Base-by-base conservation (phyloP, 164 flowering plant species). In the Dillenia turbinata region DNA sequence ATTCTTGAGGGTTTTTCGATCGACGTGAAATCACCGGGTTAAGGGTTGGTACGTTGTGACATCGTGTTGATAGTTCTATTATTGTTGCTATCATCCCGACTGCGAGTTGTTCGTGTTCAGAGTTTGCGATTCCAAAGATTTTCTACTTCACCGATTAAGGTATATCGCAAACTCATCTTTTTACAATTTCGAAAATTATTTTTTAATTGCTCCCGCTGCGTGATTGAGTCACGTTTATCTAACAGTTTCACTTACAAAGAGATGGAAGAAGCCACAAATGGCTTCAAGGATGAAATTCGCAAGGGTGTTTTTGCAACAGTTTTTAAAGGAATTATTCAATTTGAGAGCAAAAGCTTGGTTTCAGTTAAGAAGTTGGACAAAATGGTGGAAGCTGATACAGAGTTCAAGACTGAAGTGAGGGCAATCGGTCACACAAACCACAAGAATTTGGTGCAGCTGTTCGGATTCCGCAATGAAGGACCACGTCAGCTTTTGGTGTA, bases 381-480 rank as follows among this genome's bases (percentile, higher is more conserved):
- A 47, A 47, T 61, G 16, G 63, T 54, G 26, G 57, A 57, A 9
- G 60, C 46, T 9, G 69, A 69, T 9, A 62, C 54, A 54, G 73
- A 65, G 59, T 66, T 73, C 52, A 52, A 50, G 54, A 54, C 64
- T 0, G 73, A 65, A 62, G 56, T 69, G 50, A 62, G 53, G 9
- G 61, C 64, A 8, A 68, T 73, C 1, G 76, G 72, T 13, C 17
- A 12, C 15, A 61, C 67, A 48, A 67, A 73, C 46, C 73, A 73
- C 70, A 65, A 73, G 63, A 65, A 73, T 15, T 49, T 68, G 14
- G 66, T 52, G 9, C 54, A 49, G 58, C 54, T 73, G 33, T 62
- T 64, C 5, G 72, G 76, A 24, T 73, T 60, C 56, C 65, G 72
- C 9, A 52, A 73, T 2, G 76, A 73, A 47, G 72, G 72, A 8